phyloP scores from a whole-genome alignment of 768 basidiomycete species.

The Crepidotus variabilis region DNA sequence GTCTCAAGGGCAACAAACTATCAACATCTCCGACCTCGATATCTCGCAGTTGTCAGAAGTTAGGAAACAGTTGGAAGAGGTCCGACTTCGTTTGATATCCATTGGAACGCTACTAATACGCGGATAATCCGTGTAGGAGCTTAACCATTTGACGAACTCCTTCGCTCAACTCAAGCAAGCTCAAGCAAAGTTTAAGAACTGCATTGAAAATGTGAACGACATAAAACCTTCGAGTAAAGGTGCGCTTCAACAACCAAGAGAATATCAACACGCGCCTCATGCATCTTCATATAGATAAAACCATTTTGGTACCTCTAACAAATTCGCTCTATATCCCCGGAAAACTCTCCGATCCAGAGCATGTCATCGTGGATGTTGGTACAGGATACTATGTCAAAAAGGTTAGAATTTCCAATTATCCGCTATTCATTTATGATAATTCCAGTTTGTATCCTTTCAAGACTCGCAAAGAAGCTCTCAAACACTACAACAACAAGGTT shows the following conservation, averaged over 20 bases:
- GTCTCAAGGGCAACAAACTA: slow-evolving; percentile 35
- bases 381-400: slow-evolving; percentile 97
- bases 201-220: slow-evolving; percentile 76
- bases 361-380: slow-evolving; percentile 93
- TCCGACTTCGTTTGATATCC: slow-evolving; percentile 24
- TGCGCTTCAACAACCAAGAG: slow-evolving; percentile 16
- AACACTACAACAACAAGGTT: slow-evolving; percentile 79
- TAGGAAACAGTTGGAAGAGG: slow-evolving; percentile 90
- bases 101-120: not conserved
- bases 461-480: slow-evolving; percentile 77
- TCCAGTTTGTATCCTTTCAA: slow-evolving; percentile 26
- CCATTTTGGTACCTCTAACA: slow-evolving; percentile 87
- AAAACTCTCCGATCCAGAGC: slow-evolving; percentile 73
- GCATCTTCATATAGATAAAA: slow-evolving; percentile 55
- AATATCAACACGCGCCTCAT: not conserved
- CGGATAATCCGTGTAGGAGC: slow-evolving; percentile 57
- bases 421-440: not conserved
- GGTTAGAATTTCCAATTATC: slow-evolving; percentile 38
- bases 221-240: slow-evolving; percentile 69
- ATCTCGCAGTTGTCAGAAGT: slow-evolving; percentile 86
- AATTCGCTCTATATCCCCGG: slow-evolving; percentile 96
- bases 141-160: slow-evolving; percentile 87
- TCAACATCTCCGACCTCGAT: slow-evolving; percentile 81
- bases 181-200: slow-evolving; percentile 87
- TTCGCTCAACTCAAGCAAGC: slow-evolving; percentile 92